Base-by-base conservation (phyloP, 768 basidiomycete species). In the Mycena chlorophos region DNA sequence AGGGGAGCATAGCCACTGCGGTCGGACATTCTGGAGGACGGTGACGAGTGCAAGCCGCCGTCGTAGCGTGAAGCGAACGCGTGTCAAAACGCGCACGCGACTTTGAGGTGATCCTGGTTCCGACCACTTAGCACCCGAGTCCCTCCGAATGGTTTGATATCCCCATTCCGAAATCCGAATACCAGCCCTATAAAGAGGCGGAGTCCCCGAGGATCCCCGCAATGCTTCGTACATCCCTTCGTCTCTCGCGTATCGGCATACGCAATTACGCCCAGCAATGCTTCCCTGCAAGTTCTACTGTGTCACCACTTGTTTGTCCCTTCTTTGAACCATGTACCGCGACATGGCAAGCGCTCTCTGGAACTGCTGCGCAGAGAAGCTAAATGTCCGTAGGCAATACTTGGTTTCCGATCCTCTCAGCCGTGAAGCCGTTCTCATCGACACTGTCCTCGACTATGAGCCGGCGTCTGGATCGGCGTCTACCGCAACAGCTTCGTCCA, bases 331-430 rank as follows among this genome's bases (percentile, higher is more conserved):
- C 39, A 17, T 47, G 56, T 29, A 68, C 68, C n/a, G 62, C 56
- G 1, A 63, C 68, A 39, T 68, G 65, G 64, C 51, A 27, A 19
- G 54, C 2, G 4, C 20, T 27, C n/a, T 17, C 29, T n/a, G 31
- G 20, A 30, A 4, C 38, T 27, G 8, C 22, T 1, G 17, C 29
- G 19, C 10, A n/a, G 31, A 20, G 17, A 30, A 26, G 23, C 29
- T 39, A 17, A 45, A n/a, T 13, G 17, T 19, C 50, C 12, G 12
- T 17, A 65, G 83, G 58, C 83, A 85, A 66, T 81, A 81, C 54
- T 75, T 86, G 59, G 81, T 83, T 58, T 78, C 74, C 17, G 84
- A 85, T 63, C 81, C 82, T 4, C 70, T 71, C 34, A 84, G 82
- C 53, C 62, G 66, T n/a, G 77, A 82, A 26, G 80, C 69, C 3